Base-by-base conservation (phyloP, 192 early-diverging fungal genomes). In the Mortierella antarctica region DNA sequence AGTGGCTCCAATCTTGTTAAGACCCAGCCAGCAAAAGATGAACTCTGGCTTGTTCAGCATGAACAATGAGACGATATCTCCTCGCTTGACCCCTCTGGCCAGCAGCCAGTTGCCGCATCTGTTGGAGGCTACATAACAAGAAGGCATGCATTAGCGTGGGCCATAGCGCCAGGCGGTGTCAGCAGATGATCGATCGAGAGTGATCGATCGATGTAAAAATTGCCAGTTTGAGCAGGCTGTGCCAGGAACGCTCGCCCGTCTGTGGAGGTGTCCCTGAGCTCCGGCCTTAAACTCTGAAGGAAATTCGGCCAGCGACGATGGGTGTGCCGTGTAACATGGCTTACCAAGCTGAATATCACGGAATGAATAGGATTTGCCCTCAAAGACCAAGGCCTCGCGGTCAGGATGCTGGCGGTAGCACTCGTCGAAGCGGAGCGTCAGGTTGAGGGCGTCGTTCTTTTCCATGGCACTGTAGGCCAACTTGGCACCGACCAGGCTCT, bases 41-140 rank as follows among this genome's bases (percentile, higher is more conserved):
- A 92, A 91, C 46, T 86, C 86, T 15, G 89, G 86, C 31, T 82
- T 83, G 71, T 93, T 92, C 23, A 83, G 84, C 83, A 93, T 77
- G 54, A 83, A 85, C 14, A 92, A 77, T 14, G 87, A 82, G 53
- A 91, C 85, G 71, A 85, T 69, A 51, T 88, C 83, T 49, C 68
- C 75, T 23, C 75, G 68, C 57, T 67, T 79, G 51, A 65, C 45
- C 42, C 75, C 75, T 52, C 58, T 66, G 57, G 68, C 53, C 23
- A 79, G 45, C 31, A 79, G 20, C 75, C 75, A 79, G 58, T 79
- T 79, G 40, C 68, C 75, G 15, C 63, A 40, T 20, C 51, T 70
- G 62, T 71, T 79, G 9, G 75, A 79, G 5, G 67, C 75, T 79
- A 55, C 8, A 1, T 39, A 39, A 73, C 4, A 23, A 31, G 15